Conservation (phyloP, 805 yeast species). For the Ogataea populi-albae region DNA sequence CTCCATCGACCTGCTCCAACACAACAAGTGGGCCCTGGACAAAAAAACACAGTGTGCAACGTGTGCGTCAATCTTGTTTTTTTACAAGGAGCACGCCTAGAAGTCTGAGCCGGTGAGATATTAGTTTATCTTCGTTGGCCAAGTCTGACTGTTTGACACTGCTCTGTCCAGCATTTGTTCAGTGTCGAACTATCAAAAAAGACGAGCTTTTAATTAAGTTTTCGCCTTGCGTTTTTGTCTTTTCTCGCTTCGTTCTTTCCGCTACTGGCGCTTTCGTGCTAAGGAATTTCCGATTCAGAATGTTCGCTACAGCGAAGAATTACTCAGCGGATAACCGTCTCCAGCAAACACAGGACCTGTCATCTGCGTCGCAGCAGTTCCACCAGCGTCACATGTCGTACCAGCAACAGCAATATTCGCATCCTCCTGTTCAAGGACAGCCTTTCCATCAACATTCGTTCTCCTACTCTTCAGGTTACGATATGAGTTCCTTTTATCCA, state of each 20-base stretch:
- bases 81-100: too few species aligned
- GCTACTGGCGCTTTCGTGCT: too few species aligned
- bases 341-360: constrained; percentile 13
- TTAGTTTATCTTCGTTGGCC: constrained; percentile 21
- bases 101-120: constrained; percentile 24
- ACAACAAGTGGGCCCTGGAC: too few species aligned
- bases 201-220: constrained; percentile 44
- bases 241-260: background rate
- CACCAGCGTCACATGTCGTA: constrained; percentile 22
- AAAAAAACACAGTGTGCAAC: too few species aligned
- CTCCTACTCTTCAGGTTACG: constrained; percentile 20
- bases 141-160: background rate
- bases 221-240: constrained; percentile 27
- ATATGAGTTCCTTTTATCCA: constrained; percentile 12
- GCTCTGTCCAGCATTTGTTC: background rate
- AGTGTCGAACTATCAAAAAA: constrained; percentile 6
- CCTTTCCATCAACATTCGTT: constrained; percentile 21
- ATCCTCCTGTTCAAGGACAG: constrained; percentile 12
- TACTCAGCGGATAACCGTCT: constrained; percentile 10
- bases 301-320: constrained; percentile 14
- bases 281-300: constrained; percentile 5
- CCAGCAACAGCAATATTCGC: constrained; percentile 14
- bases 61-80: constrained; percentile 17
- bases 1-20: too few species aligned
- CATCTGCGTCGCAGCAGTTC: constrained; percentile 15